phyloP scores from a whole-genome alignment of 768 basidiomycete species.

The Boletus rubropictus region DNA sequence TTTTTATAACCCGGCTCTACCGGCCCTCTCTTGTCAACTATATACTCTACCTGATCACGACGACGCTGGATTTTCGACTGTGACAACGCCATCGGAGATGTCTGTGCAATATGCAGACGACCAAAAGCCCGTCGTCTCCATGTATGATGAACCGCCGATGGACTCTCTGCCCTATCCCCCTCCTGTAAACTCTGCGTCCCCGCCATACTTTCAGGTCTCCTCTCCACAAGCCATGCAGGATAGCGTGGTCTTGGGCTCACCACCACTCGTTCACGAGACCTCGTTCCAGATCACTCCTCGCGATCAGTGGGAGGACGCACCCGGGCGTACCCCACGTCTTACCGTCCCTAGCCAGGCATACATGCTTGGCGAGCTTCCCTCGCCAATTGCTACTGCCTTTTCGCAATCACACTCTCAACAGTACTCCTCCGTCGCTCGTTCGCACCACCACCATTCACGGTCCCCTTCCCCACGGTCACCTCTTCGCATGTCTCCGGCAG shows the following conservation, averaged over 20 bases:
- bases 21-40: conserved; percentile 6
- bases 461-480: conserved; percentile 25
- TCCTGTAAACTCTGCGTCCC: conserved; percentile 18
- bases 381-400: conserved; percentile 5
- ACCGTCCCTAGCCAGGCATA: conserved; percentile 13
- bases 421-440: conserved; percentile 11
- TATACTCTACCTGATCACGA: conserved; percentile 19
- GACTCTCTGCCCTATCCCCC: conserved; percentile 30
- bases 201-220: conserved; percentile 16
- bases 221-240: conserved; percentile 15
- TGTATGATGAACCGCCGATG: conserved; percentile 27
- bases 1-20: conserved; percentile 13
- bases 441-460: conserved; percentile 20
- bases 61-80: neutral
- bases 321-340: conserved; percentile 1
- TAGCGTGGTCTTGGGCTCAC: conserved; percentile 4
- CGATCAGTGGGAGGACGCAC: conserved; percentile 23
- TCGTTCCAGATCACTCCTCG: conserved; percentile 4
- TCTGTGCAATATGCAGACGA: conserved; percentile 6
- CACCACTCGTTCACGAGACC: conserved; percentile 11
- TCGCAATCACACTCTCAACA: conserved; percentile 12
- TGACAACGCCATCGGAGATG: conserved; percentile 1
- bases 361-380: conserved; percentile 16
- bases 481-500: conserved; percentile 19
- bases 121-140: conserved; percentile 1